phyloP scores from a whole-genome alignment of 768 basidiomycete species.

The Mycena epipterygia region DNA sequence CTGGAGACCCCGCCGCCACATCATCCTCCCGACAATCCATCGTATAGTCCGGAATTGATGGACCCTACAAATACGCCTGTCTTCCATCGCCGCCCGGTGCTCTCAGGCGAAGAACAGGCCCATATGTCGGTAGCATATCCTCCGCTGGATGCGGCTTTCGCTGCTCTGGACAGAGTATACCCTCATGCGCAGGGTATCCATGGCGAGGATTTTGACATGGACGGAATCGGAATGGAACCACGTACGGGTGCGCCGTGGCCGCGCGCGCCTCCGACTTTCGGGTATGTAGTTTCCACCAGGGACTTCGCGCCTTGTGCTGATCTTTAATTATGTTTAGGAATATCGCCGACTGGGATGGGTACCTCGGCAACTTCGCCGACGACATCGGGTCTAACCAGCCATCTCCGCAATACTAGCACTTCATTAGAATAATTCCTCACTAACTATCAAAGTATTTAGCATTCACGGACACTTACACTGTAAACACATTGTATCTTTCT shows the following conservation, averaged over 20 bases:
- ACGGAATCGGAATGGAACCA: not conserved
- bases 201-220: not conserved
- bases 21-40: not conserved
- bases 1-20: constrained; percentile 16
- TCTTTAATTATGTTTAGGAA: too few species aligned
- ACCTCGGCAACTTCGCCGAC: too few species aligned
- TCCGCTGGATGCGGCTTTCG: too few species aligned
- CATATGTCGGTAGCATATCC: not conserved
- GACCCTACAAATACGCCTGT: not conserved
- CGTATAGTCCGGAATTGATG: not conserved
- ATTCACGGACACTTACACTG: too few species aligned
- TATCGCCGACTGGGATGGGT: too few species aligned
- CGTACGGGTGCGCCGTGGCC: constrained; percentile 19
- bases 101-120: not conserved
- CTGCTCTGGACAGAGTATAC: not conserved
- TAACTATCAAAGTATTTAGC: too few species aligned
- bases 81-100: not conserved
- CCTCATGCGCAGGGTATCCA: not conserved
- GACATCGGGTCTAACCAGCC: too few species aligned
- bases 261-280: constrained; percentile 16
- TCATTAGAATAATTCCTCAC: too few species aligned
- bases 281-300: too few species aligned
- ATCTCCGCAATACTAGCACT: too few species aligned
- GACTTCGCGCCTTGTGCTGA: too few species aligned
- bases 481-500: too few species aligned